Evolutionary conservation across 345 rosid genomes (phyloP).

Genomic region (Xanthoceras sorbifolium): DNA sequence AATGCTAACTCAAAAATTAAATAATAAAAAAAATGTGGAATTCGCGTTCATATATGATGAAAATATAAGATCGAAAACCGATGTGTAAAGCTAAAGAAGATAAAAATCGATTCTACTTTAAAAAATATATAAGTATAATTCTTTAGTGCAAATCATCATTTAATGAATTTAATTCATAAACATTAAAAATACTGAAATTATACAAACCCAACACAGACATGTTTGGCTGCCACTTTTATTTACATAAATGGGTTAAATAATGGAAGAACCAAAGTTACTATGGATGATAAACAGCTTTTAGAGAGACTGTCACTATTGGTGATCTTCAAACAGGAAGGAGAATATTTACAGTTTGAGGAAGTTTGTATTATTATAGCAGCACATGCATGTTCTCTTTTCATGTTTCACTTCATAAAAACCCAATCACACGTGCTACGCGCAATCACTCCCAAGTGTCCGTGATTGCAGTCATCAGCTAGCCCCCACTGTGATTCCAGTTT

Average conservation of each 20-base stretch:
- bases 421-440: conserved; percentile 40
- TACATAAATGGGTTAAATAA: background rate
- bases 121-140: too few species aligned
- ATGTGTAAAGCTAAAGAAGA: too few species aligned
- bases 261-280: background rate
- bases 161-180: too few species aligned
- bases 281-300: background rate
- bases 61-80: too few species aligned
- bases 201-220: too few species aligned
- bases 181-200: too few species aligned
- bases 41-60: too few species aligned
- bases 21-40: too few species aligned
- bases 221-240: background rate
- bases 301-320: background rate
- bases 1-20: too few species aligned
- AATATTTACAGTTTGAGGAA: conserved; percentile 5
- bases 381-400: conserved; percentile 3
- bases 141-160: too few species aligned
- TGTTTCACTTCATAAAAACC: conserved; percentile 2
- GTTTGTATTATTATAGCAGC: conserved; percentile 24
- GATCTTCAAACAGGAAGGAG: background rate
- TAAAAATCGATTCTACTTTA: too few species aligned
- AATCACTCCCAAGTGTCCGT: conserved; percentile 31
- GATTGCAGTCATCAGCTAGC: conserved; percentile 35
- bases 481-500: conserved; percentile 14